A percentile compares a stretch with the other conserved stretches of the same genome.
Evolutionary conservation across 2,329 filamentous ascomycete genomes (phyloP).

Genomic region (Coniochaeta ligniaria): DNA sequence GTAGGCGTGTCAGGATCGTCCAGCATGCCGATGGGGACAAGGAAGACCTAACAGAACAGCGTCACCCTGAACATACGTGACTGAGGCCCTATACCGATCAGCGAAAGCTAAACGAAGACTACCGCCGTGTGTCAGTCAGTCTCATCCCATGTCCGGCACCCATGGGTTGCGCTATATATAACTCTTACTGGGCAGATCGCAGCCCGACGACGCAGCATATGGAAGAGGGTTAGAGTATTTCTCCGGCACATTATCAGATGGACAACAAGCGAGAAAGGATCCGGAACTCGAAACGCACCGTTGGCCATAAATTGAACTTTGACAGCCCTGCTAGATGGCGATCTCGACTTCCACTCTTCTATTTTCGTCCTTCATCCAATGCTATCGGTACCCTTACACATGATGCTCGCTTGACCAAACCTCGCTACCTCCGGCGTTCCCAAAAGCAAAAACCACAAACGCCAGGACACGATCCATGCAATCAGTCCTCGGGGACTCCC

Average conservation of each 20-base stretch:
- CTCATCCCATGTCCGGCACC: background rate
- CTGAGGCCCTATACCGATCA: background rate
- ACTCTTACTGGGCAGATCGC: background rate
- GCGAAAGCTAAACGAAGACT: background rate
- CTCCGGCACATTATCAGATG: background rate
- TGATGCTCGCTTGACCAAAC: constrained; percentile 1
- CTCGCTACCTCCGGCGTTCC: background rate
- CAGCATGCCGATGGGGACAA: background rate
- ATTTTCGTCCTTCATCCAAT: background rate
- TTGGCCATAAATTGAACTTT: background rate
- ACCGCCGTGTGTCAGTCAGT: background rate
- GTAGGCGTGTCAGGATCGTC: background rate
- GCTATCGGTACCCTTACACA: background rate
- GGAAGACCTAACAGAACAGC: background rate
- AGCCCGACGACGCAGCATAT: background rate
- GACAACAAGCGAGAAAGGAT: background rate
- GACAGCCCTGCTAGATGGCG: background rate
- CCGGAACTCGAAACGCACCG: background rate
- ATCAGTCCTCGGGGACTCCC: constrained; percentile 55
- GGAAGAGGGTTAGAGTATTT: background rate
- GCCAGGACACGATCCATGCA: background rate
- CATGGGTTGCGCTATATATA: background rate
- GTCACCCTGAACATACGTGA: background rate
- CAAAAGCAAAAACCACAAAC: background rate
- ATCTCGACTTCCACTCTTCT: background rate